Percentiles rank a stretch among this genome's conserved stretches.
Conservation (phyloP, 2,329 filamentous ascomycete species). For the Paecilomyces niveus region DNA sequence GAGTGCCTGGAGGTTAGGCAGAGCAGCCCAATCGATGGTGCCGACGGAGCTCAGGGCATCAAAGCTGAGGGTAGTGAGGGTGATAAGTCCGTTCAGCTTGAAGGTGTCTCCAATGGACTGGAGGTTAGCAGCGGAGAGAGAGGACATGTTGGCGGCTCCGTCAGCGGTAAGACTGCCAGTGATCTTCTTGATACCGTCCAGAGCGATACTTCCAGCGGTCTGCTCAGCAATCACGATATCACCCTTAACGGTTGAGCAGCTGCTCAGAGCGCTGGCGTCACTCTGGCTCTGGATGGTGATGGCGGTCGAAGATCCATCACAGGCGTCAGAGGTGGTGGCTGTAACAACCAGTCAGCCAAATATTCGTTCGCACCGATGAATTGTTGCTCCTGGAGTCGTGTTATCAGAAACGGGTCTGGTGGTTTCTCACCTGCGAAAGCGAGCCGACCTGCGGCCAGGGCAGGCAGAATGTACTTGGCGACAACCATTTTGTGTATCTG, state of each 20-base stretch:
- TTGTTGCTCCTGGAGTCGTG: no score
- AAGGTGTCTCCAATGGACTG: constrained; percentile 63
- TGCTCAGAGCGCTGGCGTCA: constrained; percentile 55
- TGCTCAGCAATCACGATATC: constrained; percentile 57
- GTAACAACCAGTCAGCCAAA: constrained; percentile 12
- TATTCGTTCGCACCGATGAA: not conserved
- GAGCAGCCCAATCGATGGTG: constrained; percentile 63
- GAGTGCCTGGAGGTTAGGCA: constrained; percentile 57
- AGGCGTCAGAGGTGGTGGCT: not conserved
- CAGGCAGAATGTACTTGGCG: constrained; percentile 50
- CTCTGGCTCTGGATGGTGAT: constrained; percentile 53
- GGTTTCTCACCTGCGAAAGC: constrained; percentile 42
- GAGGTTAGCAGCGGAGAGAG: constrained; percentile 56
- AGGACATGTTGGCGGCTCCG: constrained; percentile 55
- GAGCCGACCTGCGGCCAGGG: constrained; percentile 46
- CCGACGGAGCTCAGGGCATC: constrained; percentile 57
- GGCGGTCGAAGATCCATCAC: constrained; percentile 13
- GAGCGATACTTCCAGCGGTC: constrained; percentile 51
- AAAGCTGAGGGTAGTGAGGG: constrained; percentile 63
- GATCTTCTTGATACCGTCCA: constrained; percentile 58
- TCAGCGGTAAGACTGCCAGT: constrained; percentile 47
- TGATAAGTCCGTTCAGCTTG: constrained; percentile 59
- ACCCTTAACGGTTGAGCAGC: constrained; percentile 64
- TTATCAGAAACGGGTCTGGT: no score
- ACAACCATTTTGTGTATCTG: constrained; percentile 39